phyloP scores from a whole-genome alignment of 140 eudicot species.

The Anethum foeniculum region DNA sequence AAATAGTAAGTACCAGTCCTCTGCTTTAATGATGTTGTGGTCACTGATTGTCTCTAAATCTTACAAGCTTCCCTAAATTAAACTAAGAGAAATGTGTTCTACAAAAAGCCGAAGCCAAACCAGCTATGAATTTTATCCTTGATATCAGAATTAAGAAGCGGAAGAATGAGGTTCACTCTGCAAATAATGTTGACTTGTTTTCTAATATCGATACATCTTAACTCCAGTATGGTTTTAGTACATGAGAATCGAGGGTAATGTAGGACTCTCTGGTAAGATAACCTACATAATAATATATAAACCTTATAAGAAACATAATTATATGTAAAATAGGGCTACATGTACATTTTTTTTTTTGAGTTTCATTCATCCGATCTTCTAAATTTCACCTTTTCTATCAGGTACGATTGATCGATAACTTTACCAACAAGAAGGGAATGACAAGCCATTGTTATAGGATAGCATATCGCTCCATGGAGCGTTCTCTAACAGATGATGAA shows the following conservation, averaged over 20 bases:
- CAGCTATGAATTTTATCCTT: background rate
- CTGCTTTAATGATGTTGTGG: background rate
- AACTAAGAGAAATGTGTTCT: background rate
- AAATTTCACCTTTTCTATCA: background rate
- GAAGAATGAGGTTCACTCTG: background rate
- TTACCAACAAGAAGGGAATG: constrained; percentile 94
- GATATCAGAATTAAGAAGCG: background rate
- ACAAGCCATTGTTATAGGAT: constrained; percentile 89
- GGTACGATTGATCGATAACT: constrained; percentile 66
- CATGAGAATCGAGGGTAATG: background rate
- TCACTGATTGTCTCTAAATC: background rate
- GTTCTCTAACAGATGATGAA: constrained; percentile 82
- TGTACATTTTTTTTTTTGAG: background rate
- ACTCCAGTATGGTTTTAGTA: background rate
- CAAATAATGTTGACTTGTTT: background rate
- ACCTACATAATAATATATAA: background rate
- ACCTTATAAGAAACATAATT: background rate
- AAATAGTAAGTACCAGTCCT: background rate
- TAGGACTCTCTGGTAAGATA: background rate
- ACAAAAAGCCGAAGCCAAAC: background rate
- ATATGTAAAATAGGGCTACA: background rate
- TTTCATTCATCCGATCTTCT: background rate
- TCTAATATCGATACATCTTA: background rate
- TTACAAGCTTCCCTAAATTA: background rate
- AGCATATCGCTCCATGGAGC: constrained; percentile 86